phyloP scores from a whole-genome alignment of 2,329 filamentous ascomycete genomes.

The Fusarium tupiense region DNA sequence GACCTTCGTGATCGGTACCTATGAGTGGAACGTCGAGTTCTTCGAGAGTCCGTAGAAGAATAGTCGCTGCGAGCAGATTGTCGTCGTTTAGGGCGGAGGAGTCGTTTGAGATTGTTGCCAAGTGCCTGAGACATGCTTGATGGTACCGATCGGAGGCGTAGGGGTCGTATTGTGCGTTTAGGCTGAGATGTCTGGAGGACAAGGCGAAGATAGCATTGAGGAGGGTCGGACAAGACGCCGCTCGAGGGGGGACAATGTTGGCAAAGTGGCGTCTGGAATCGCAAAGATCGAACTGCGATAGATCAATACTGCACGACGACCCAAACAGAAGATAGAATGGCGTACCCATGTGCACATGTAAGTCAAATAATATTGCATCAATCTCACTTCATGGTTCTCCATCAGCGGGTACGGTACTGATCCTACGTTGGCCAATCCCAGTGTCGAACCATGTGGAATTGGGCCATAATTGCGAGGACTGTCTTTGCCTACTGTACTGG shows the following conservation, averaged over 20 bases:
- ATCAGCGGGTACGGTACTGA: slow-evolving; percentile 32
- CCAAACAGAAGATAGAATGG: neutral
- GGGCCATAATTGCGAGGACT: neutral
- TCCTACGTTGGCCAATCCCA: slow-evolving; percentile 17
- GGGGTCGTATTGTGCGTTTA: slow-evolving; percentile 55
- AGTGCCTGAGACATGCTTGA: slow-evolving; percentile 60
- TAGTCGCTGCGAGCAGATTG: slow-evolving; percentile 64
- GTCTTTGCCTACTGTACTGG: neutral
- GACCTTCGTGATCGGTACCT: slow-evolving; percentile 58
- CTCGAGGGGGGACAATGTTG: slow-evolving; percentile 62
- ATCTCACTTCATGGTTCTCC: slow-evolving; percentile 33
- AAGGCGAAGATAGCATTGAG: slow-evolving; percentile 67
- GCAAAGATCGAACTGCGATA: slow-evolving; percentile 54
- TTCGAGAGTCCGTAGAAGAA: slow-evolving; percentile 66
- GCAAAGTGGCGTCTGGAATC: slow-evolving; percentile 60
- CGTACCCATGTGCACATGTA: slow-evolving; percentile 45
- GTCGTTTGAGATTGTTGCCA: slow-evolving; percentile 58
- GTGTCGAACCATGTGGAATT: neutral
- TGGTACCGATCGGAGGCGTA: slow-evolving; percentile 63
- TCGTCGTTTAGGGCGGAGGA: slow-evolving; percentile 56
- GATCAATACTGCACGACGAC: neutral
- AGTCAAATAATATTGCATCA: slow-evolving; percentile 44
- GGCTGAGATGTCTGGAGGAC: slow-evolving; percentile 62
- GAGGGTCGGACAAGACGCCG: slow-evolving; percentile 60
- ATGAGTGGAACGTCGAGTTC: slow-evolving; percentile 58